Evolutionary conservation across 1,139 yeast species (phyloP), one percentile per base, ranked within the genome.

Genomic region (Candida sp.): DNA sequence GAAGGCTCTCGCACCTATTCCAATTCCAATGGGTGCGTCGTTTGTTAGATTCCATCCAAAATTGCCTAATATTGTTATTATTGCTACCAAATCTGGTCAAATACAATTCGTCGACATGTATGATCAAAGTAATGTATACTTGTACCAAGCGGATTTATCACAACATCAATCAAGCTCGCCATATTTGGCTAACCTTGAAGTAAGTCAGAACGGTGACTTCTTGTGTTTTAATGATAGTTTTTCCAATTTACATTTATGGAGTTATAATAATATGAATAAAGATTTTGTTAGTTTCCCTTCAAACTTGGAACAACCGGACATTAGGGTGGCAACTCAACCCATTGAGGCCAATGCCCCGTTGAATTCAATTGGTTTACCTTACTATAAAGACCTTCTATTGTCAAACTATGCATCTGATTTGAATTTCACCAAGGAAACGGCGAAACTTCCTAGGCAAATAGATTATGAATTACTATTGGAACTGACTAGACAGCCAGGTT

Each of bases 1-100:
- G 80, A 77, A 81, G 46, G 77, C 93, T 2, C 63, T 86, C 44
- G 74, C 96, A 0, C 97, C 98, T 2, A 72, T 91, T 4, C 83
- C 97, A 2, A 90, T 90, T 60, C 88, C 96, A 0, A 85, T 90
- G 0, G 98, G 98, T 4, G 97, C 98, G 1, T 77, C 88, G 5
- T 86, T 79, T 58, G 95, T 87, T 1, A 76, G 86, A 41, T 75
- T 91, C 50, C 98, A 91, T 63, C 97, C 98, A 4, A 87, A 87
- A 49, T 64, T 90, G 45, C 87, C 97, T 9, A 87, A 89, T 36
- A 82, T 87, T 40, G 79, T 90, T 37, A 64, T 90, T 8, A 81
- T 88, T 19, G 85, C 89, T 0, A 86, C 97, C 0, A 75, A 75
- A 19, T 63, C 79, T 25, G 99, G 99, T 6, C 95, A 88, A 49